Evolutionary conservation across 768 basidiomycete genomes (phyloP), one percentile per base, ranked within the genome.

Genomic region (Cubamyces lactineus): DNA sequence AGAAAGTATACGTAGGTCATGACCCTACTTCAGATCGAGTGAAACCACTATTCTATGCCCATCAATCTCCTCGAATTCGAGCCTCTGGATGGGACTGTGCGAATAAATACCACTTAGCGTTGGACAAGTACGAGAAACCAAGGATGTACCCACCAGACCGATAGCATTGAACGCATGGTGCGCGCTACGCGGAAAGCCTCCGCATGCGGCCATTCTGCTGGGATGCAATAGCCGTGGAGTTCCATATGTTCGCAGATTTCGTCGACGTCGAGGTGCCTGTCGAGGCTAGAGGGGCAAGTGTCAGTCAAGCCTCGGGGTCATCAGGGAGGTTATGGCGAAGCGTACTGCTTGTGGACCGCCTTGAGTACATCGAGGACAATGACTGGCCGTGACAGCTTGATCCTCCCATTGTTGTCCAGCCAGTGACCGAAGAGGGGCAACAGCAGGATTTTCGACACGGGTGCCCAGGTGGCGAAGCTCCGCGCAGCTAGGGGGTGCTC

Each of bases 401-500:
- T 34, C 30, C 19, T 52, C 17, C 16, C 8, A 15, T 17, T 3
- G 17, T 15, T 13, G 28, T 3, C 28, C 28, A 28, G 7, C 15
- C 17, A 53, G 23, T 9, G 5, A 5, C 54, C 28, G 7, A 8
- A 4, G 3, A 55, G 6, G 26, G 26, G 17, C 24, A 55, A 2
- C 17, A 55, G 26, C 24, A 45, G n/a, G 1, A 55, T 34, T 3
- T 24, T 45, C 26, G 54, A 30, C 17, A 45, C 42, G 13, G 54
- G 54, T 1, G 42, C 19, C 4, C 17, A 45, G 1, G 54, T 55
- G 1, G 54, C 54, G 19, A 55, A 55, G 28, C 54, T 55, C 2
- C 54, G 54, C 24, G 54, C 42, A 13, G 43, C 42, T 3, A 55
- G 54, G 8, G 54, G 54, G 41, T 55, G 54, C 3, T 45, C 42